Evolutionary conservation across 441 rosid genomes (phyloP), one percentile per base, ranked within the genome.

Genomic region (Populus hybrid): DNA sequence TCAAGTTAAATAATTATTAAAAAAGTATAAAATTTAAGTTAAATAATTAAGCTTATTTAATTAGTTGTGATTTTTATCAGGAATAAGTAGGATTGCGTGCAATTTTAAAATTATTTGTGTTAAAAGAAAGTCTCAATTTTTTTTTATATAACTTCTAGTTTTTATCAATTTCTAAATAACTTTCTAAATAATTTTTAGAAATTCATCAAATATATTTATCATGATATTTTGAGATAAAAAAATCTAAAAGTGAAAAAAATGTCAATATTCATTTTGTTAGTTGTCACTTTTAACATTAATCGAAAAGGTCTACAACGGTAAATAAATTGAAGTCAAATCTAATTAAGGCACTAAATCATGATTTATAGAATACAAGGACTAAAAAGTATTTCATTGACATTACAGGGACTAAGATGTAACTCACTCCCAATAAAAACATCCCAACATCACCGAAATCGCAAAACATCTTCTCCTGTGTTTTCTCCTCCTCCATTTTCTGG

Each of bases 61-160:
- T 10, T 40, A 40, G 0, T 3, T 40, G 4, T 0, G 6, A 0
- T 0, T 32, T 32, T 32, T 32, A 32, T 32, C 6, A 0, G 0
- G 1, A 32, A 32, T 0, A 32, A 32, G 0, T 32, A 32, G 6
- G 1, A 1, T 34, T 9, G 4, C 2, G 1, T 40, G 0, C 0
- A 3, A 40, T 11, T 38, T 40, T 40, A 9, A 40, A 10, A 40
- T 40, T 40, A 40, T 9, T 9, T 38, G 4, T 40, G 12, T 10
- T 40, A 40, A 40, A 40, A 7, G 0, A 40, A 40, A 9, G 11
- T 9, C 1, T 40, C 3, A 10, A 11, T 2, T 3, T 0, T 10
- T 40, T 40, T 0, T 6, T 6, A 6, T 6, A 34, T 34, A 34
- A 34, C 36, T 34, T 34, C 1, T 34, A 34, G 8, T 34, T 34